phyloP scores from a whole-genome alignment of 805 yeast genomes.

The Pichia nanzhaoensis region DNA sequence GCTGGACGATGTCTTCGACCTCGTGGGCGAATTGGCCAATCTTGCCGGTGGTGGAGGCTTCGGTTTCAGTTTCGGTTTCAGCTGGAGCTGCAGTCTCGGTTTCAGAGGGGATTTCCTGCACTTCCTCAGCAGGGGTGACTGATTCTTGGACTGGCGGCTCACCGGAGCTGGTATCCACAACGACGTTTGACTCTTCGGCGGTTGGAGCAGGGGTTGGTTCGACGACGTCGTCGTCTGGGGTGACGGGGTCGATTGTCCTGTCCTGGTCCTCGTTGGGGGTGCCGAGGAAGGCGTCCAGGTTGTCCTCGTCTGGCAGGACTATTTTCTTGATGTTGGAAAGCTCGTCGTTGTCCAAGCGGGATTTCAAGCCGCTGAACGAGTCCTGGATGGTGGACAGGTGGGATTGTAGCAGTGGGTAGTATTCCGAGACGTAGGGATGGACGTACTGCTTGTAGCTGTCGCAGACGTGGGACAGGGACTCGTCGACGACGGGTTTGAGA shows the following conservation, averaged over 20 bases:
- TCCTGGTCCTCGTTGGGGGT: conserved; percentile 4
- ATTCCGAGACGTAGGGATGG: conserved; percentile 17
- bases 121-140: neutral
- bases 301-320: conserved; percentile 6
- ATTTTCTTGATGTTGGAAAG: conserved; percentile 7
- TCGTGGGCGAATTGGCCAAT: conserved; percentile 1
- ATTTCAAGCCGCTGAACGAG: conserved; percentile 4
- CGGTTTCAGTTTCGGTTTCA: neutral
- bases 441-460: conserved; percentile 13
- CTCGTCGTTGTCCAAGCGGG: conserved; percentile 5
- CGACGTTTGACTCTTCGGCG: neutral
- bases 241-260: neutral
- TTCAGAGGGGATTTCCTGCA: neutral
- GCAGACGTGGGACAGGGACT: conserved; percentile 3
- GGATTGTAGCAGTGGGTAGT: conserved; percentile 9
- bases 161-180: too few species aligned
- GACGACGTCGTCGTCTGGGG: conserved; percentile 7
- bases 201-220: conserved; percentile 8
- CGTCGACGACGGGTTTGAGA: conserved; percentile 21
- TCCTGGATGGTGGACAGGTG: conserved; percentile 6
- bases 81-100: neutral
- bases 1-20: conserved; percentile 1
- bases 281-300: conserved; percentile 9
- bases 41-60: too few species aligned
- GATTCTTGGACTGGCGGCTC: too few species aligned